Evolutionary conservation across 768 basidiomycete species (phyloP).

Genomic region (Pleurotus pulmonarius): DNA sequence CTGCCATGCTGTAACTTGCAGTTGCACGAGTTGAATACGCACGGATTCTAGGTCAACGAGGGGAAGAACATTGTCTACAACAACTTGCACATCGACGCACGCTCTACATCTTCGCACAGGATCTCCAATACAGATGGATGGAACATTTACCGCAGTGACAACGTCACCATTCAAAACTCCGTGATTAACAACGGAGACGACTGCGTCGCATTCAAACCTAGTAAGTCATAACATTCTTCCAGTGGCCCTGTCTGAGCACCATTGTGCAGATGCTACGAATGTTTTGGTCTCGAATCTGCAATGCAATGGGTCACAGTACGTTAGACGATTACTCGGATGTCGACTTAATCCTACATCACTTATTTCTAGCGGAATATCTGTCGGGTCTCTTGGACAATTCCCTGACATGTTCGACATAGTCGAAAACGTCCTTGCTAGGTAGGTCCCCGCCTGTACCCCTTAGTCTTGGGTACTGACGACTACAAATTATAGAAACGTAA

Average conservation of each 20-base stretch:
- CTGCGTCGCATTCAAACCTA: slow-evolving; percentile 58
- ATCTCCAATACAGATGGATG: slow-evolving; percentile 59
- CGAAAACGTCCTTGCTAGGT: slow-evolving; percentile 53
- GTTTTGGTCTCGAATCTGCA: slow-evolving; percentile 51
- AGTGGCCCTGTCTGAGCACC: no score
- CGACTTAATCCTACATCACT: background rate
- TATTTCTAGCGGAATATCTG: slow-evolving; percentile 36
- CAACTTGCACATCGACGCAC: slow-evolving; percentile 42
- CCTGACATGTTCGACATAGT: slow-evolving; percentile 54
- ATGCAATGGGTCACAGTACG: slow-evolving; percentile 59
- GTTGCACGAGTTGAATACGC: no score
- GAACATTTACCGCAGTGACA: slow-evolving; percentile 58
- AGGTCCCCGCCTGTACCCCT: slow-evolving; percentile 2
- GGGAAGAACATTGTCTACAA: slow-evolving; percentile 41
- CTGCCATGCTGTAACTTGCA: background rate
- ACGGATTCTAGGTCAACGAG: slow-evolving; percentile 38
- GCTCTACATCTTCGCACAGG: slow-evolving; percentile 37
- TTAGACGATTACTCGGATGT: background rate
- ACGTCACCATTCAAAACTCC: slow-evolving; percentile 43
- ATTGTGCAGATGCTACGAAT: slow-evolving; percentile 42
- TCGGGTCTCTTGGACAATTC: slow-evolving; percentile 58
- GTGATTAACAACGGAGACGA: slow-evolving; percentile 54
- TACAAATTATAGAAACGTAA: slow-evolving; percentile 39
- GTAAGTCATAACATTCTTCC: slow-evolving; percentile 18
- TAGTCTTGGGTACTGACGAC: no score